These are phyloP conservation scores for Bryum argenteum DNA, from an alignment of 225 moss, liverwort and hornwort species.

Conservation along the genomic window DNA sequence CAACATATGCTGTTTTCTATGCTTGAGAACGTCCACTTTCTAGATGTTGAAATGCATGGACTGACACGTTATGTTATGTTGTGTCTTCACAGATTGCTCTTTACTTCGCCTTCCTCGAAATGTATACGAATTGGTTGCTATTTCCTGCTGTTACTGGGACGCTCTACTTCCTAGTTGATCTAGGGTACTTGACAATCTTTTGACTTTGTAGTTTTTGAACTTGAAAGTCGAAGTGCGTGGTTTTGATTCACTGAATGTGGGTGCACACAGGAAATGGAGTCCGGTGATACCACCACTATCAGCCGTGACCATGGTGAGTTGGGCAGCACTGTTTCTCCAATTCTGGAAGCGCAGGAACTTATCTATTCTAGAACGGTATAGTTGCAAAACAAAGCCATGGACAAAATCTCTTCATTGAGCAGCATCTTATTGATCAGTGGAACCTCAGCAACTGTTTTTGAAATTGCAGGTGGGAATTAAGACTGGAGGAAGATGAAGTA, in stretches of 20 bases:
- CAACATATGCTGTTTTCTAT: background rate
- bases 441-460: no score
- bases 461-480: slow-evolving; percentile 50
- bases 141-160: slow-evolving; percentile 52
- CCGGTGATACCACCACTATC: slow-evolving; percentile 58
- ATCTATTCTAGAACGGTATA: slow-evolving; percentile 60
- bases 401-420: slow-evolving; percentile 16
- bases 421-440: background rate
- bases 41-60: background rate
- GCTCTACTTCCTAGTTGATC: slow-evolving; percentile 50
- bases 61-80: background rate
- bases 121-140: slow-evolving; percentile 60
- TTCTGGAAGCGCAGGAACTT: slow-evolving; percentile 65
- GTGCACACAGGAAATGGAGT: slow-evolving; percentile 48
- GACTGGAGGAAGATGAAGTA: slow-evolving; percentile 61
- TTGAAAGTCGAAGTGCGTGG: background rate
- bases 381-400: slow-evolving; percentile 38
- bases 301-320: slow-evolving; percentile 64
- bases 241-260: slow-evolving; percentile 5
- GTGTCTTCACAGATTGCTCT: slow-evolving; percentile 51
- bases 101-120: slow-evolving; percentile 51
- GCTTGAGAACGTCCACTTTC: background rate
- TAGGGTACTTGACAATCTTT: slow-evolving; percentile 41
- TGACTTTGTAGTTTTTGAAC: background rate
- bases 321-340: slow-evolving; percentile 61